These are phyloP conservation scores for Blepharisma stoltei DNA, from an alignment of 73 alveolate genomes.

Conservation along the genomic window DNA sequence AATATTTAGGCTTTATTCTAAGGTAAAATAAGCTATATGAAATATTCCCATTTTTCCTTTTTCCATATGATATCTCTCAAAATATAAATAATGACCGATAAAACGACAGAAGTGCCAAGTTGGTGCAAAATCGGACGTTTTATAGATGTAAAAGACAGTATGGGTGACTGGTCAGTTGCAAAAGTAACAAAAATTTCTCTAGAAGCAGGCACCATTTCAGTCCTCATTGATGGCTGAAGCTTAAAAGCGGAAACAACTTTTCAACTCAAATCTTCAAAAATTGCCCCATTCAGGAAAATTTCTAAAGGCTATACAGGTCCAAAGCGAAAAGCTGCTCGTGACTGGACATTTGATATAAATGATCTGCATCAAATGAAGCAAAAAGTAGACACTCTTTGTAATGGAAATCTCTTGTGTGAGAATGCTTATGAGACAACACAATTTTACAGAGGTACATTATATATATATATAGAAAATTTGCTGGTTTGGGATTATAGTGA, in stretches of 20 bases:
- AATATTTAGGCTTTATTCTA: too few relatives aligned
- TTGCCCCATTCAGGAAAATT: conserved; percentile 13
- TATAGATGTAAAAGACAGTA: conserved; percentile 12
- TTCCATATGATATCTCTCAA: too few relatives aligned
- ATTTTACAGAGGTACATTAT: conserved; percentile 16
- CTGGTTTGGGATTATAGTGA: not conserved
- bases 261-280: conserved; percentile 23
- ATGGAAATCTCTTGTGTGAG: not conserved
- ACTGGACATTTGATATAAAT: not conserved
- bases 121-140: conserved; percentile 22
- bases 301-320: not conserved
- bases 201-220: not conserved
- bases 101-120: not conserved
- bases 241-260: not conserved
- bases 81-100: not conserved
- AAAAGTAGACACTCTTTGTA: not conserved
- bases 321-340: not conserved
- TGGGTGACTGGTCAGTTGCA: conserved; percentile 20
- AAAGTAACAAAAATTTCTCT: conserved; percentile 8
- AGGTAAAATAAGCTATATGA: too few relatives aligned
- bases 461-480: not conserved
- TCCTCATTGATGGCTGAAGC: not conserved
- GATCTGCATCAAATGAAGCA: not conserved
- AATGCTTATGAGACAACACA: conserved; percentile 7
- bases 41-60: too few relatives aligned